Base-by-base conservation (phyloP, 768 basidiomycete species). In the Mycena olivaceomarginata region DNA sequence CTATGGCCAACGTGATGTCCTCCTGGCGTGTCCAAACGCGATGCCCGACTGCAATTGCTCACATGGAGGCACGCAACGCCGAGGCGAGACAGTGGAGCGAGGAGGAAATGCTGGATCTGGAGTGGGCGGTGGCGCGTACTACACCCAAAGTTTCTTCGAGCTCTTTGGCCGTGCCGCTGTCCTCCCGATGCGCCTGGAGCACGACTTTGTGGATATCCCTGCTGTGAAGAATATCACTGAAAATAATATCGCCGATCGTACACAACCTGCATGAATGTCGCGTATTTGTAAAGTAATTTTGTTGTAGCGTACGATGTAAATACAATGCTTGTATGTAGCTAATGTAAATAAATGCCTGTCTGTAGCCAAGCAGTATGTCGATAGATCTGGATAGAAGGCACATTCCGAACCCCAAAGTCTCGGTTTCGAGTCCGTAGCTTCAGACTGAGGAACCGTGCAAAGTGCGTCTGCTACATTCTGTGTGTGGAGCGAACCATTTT, bases 121-220 rank as follows among this genome's bases (percentile, higher is more conserved):
- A 72, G 46, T 3, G 16, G 5, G 60, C 71, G 18, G 71, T 72
- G 10, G 48, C 71, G 13, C 18, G 4, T 72, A 65, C 51, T 72
- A 72, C 46, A 72, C 70, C 8, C 45, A 64, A 4, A 20, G 5
- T 8, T 72, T 72, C 48, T 72, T 45, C 59, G 63, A 72, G 5
- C n/a, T 64, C 22, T 72, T 65, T 18, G 71, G 71, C 31, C 71
- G 71, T 15, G 62, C 31, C 71, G 62, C 71, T 16, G 71, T 72
- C 15, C 9, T 72, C 7, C 71, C 71, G 2, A 72, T 72, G 71
- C 63, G 62, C 18, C 41, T 71, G 0, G 53, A 37, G 46, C 5
- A 39, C 37, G 37, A 40, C 12, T 16, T 64, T 41, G 37, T 64
- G 8, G 37, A 25, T 10, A 15, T 64, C 2, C 37, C 40, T 64